A percentile compares a stretch with the other conserved stretches of the same genome.
phyloP scores from a whole-genome alignment of 805 yeast species.

The Lipomyces oligophaga region DNA sequence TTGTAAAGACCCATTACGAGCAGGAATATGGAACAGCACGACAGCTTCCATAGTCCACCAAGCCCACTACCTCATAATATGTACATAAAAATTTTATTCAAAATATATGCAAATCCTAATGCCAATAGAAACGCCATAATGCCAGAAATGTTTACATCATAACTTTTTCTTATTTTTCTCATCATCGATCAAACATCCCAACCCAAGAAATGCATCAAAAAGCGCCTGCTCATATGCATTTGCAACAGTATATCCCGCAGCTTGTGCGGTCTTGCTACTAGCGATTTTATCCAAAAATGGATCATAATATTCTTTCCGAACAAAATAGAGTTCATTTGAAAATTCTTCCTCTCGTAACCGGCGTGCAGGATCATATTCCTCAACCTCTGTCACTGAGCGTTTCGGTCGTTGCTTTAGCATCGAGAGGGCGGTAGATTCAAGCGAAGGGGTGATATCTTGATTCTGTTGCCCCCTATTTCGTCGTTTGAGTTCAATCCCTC shows the following conservation, averaged over 20 bases:
- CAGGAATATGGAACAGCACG: slow-evolving; percentile 1
- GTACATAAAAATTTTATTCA: no score
- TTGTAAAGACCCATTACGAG: not conserved
- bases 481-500: slow-evolving; percentile 55
- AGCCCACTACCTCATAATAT: no score
- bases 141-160: no score
- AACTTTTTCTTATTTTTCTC: slow-evolving; percentile 10
- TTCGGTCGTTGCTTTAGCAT: slow-evolving; percentile 6
- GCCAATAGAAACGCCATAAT: no score
- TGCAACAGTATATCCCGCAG: slow-evolving; percentile 78
- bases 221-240: slow-evolving; percentile 70
- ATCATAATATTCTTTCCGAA: slow-evolving; percentile 53
- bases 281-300: slow-evolving; percentile 52
- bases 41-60: no score
- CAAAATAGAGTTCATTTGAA: slow-evolving; percentile 47
- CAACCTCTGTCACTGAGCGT: slow-evolving; percentile 24
- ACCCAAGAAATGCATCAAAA: slow-evolving; percentile 84
- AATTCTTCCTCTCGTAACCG: slow-evolving; percentile 90
- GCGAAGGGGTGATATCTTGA: slow-evolving; percentile 25
- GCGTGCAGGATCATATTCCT: slow-evolving; percentile 57
- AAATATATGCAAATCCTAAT: not conserved
- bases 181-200: slow-evolving; percentile 70
- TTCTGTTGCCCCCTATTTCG: slow-evolving; percentile 42
- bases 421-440: slow-evolving; percentile 26
- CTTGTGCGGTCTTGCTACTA: slow-evolving; percentile 62